Percentiles rank a stretch among this genome's conserved stretches.
These are phyloP conservation scores for Chlorociboria aeruginascens DNA, from an alignment of 495 filamentous ascomycete genomes.

Conservation along the genomic window DNA sequence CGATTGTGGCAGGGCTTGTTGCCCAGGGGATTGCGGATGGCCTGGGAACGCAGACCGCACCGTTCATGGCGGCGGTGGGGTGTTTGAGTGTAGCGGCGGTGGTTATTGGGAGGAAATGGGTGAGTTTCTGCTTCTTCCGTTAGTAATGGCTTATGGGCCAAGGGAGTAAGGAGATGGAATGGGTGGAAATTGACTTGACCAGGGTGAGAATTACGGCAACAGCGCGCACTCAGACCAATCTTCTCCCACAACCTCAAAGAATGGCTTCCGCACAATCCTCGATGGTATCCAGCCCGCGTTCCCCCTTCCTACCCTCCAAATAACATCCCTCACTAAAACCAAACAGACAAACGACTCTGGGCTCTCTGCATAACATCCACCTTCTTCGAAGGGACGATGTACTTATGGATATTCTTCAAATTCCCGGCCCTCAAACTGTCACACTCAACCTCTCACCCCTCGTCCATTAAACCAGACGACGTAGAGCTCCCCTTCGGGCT, in stretches of 20 bases:
- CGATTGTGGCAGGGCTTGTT: constrained; percentile 33
- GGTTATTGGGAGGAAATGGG: constrained; percentile 35
- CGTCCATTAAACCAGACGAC: not conserved
- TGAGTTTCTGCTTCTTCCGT: constrained; percentile 17
- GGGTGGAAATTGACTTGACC: constrained; percentile 1
- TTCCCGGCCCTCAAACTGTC: constrained; percentile 34
- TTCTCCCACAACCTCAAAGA: constrained; percentile 1
- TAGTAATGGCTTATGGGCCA: not conserved
- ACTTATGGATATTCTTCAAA: constrained; percentile 48
- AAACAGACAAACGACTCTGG: constrained; percentile 27
- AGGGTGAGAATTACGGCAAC: constrained; percentile 37
- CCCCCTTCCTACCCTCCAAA: not conserved
- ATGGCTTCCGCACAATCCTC: constrained; percentile 3
- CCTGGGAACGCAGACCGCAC: constrained; percentile 36
- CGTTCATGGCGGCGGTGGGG: constrained; percentile 32
- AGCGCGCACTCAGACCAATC: not conserved
- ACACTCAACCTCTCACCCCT: constrained; percentile 12
- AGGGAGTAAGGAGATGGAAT: not conserved
- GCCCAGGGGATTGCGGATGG: constrained; percentile 26
- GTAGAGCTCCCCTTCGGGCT: constrained; percentile 38
- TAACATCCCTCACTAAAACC: not conserved
- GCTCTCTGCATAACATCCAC: constrained; percentile 35
- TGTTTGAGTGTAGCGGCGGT: constrained; percentile 27
- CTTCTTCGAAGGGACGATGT: constrained; percentile 47
- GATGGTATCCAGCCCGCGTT: not conserved